Conservation (phyloP, 805 yeast species). For the Candida nonsorbophila region DNA sequence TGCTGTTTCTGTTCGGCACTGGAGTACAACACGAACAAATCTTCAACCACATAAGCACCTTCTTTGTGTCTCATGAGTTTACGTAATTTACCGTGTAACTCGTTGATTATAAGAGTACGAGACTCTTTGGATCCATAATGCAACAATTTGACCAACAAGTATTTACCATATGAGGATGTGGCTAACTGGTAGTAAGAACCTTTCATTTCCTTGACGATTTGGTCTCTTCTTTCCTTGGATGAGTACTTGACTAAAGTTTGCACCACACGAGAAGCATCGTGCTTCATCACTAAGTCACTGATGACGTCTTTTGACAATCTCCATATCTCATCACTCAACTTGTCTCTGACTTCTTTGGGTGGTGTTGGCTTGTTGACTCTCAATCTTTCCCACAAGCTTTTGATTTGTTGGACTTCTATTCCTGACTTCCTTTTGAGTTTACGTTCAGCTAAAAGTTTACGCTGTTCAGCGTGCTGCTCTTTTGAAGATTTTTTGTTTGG, state of each 20-base stretch:
- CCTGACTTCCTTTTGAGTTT: slow-evolving; percentile 88
- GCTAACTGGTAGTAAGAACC: slow-evolving; percentile 79
- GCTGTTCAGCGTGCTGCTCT: slow-evolving; percentile 80
- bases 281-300: slow-evolving; percentile 84
- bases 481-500: slow-evolving; percentile 49
- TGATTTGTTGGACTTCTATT: slow-evolving; percentile 74
- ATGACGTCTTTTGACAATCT: slow-evolving; percentile 69
- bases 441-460: slow-evolving; percentile 71
- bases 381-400: slow-evolving; percentile 84
- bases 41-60: slow-evolving; percentile 97
- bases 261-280: slow-evolving; percentile 93
- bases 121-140: slow-evolving; percentile 89
- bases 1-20: slow-evolving; percentile 79
- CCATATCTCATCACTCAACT: slow-evolving; percentile 82
- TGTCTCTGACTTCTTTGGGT: slow-evolving; percentile 70
- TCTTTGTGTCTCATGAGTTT: slow-evolving; percentile 94
- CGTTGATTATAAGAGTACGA: slow-evolving; percentile 69
- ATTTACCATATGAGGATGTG: slow-evolving; percentile 91
- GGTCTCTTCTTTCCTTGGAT: slow-evolving; percentile 70
- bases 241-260: slow-evolving; percentile 90
- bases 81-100: slow-evolving; percentile 85
- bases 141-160: slow-evolving; percentile 77
- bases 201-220: slow-evolving; percentile 60
- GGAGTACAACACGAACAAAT: slow-evolving; percentile 79
- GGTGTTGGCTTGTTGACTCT: slow-evolving; percentile 81